Percentiles rank a stretch among this genome's conserved stretches.
phyloP scores from a whole-genome alignment of 73 alveolate species.

The Paramecium biaurelia region DNA sequence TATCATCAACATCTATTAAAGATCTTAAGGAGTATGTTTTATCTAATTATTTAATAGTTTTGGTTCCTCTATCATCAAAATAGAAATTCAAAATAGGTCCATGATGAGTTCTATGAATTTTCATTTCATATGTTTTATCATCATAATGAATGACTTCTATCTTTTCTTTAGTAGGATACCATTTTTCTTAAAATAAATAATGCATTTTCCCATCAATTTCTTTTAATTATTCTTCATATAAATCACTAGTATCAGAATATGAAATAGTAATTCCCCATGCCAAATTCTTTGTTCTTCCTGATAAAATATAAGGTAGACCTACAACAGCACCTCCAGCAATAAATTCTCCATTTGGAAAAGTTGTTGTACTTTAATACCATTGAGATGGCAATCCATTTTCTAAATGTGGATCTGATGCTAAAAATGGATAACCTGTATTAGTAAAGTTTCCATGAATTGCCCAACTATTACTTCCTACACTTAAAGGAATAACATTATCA shows the following conservation, averaged over 20 bases:
- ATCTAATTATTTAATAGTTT: background rate
- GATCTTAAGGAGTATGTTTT: constrained; percentile 6
- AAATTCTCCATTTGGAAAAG: constrained; percentile 37
- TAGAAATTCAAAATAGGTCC: constrained; percentile 81
- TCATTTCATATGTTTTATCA: constrained; percentile 76
- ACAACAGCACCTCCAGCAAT: constrained; percentile 77
- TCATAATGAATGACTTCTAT: constrained; percentile 79
- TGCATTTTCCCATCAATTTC: constrained; percentile 65
- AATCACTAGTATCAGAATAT: constrained; percentile 86
- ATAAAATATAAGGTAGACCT: constrained; percentile 84
- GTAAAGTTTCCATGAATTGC: constrained; percentile 93
- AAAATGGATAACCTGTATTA: constrained; percentile 89
- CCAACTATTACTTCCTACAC: constrained; percentile 85
- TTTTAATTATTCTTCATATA: constrained; percentile 81
- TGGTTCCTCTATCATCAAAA: constrained; percentile 46
- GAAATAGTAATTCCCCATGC: constrained; percentile 87
- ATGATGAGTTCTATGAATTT: constrained; percentile 80
- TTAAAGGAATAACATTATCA: constrained; percentile 53
- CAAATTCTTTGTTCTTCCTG: constrained; percentile 79
- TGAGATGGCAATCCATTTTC: constrained; percentile 82
- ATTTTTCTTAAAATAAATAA: constrained; percentile 82
- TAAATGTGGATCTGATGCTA: constrained; percentile 94
- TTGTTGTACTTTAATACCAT: constrained; percentile 78
- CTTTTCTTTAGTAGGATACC: constrained; percentile 70
- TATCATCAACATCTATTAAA: background rate